Conservation (phyloP, 768 basidiomycete genomes). For the Leccinum uliginosum region DNA sequence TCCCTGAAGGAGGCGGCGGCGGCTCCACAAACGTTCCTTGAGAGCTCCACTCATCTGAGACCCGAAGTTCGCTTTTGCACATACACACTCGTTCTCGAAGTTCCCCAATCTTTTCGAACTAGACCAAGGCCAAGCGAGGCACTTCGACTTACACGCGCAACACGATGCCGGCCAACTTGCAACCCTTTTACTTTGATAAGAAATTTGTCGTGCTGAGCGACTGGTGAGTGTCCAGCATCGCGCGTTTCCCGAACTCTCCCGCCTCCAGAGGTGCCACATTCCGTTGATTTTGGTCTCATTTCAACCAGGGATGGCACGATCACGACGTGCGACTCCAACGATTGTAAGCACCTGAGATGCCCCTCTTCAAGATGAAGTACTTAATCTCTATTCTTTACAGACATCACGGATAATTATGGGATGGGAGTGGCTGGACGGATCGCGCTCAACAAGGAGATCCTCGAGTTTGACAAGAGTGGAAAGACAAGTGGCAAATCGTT, state of each 20-base stretch:
- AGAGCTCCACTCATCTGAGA: not conserved
- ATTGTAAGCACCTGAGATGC: slow-evolving; percentile 51
- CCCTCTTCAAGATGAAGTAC: not conserved
- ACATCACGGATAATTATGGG: slow-evolving; percentile 87
- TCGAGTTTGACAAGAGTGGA: slow-evolving; percentile 38
- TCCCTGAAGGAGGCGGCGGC: not conserved
- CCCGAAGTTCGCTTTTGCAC: not conserved
- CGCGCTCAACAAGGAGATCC: slow-evolving; percentile 66
- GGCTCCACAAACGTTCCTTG: slow-evolving; percentile 17
- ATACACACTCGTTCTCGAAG: not conserved
- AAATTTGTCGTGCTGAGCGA: slow-evolving; percentile 86
- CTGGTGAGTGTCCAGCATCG: slow-evolving; percentile 52
- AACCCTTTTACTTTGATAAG: slow-evolving; percentile 48
- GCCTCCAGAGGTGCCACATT: not conserved
- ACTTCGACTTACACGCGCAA: not conserved
- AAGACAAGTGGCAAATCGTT: slow-evolving; percentile 21
- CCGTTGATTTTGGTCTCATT: not conserved
- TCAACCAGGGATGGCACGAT: slow-evolving; percentile 78
- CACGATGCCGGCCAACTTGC: slow-evolving; percentile 13
- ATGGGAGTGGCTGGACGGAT: slow-evolving; percentile 69
- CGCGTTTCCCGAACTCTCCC: not conserved
- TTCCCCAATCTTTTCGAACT: not conserved
- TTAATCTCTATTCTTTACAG: slow-evolving; percentile 34
- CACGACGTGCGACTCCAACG: slow-evolving; percentile 89
- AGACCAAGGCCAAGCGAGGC: not conserved